Evolutionary conservation across 1,139 yeast genomes (phyloP).

Genomic region (Nakaseomyces glabratus): DNA sequence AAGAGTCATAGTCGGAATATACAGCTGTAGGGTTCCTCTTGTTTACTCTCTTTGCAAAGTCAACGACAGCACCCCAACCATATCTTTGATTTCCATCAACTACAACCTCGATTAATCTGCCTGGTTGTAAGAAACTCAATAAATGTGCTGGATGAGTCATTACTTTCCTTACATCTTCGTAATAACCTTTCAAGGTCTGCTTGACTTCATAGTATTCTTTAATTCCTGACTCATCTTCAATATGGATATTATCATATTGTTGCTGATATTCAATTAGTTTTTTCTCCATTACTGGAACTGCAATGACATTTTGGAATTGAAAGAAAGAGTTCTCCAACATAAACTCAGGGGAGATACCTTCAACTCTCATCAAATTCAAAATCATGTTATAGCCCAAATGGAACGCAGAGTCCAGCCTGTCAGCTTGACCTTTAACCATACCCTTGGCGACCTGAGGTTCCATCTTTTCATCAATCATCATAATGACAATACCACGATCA

Average conservation of each 20-base stretch:
- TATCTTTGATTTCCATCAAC: constrained; percentile 46
- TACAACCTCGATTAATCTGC: constrained; percentile 68
- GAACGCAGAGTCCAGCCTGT: constrained; percentile 90
- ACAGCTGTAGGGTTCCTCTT: constrained; percentile 47
- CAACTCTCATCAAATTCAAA: constrained; percentile 88
- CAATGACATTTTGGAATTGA: constrained; percentile 89
- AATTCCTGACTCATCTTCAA: constrained; percentile 68
- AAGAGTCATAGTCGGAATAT: constrained; percentile 75
- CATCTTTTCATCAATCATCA: constrained; percentile 99
- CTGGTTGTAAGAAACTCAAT: constrained; percentile 77
- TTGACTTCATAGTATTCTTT: constrained; percentile 77
- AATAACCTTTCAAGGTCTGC: constrained; percentile 59
- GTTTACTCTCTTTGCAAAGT: constrained; percentile 59
- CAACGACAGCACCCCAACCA: constrained; percentile 92
- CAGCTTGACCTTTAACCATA: constrained; percentile 98
- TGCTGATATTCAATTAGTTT: constrained; percentile 46
- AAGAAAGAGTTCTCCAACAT: constrained; percentile 91
- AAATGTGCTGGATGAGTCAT: constrained; percentile 90
- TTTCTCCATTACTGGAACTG: constrained; percentile 76
- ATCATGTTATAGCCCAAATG: constrained; percentile 97
- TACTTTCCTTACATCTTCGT: constrained; percentile 70
- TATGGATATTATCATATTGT: constrained; percentile 40
- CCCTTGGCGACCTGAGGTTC: constrained; percentile 99
- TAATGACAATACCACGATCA: constrained; percentile 96
- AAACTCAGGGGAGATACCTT: constrained; percentile 95